A percentile compares a stretch with the other conserved stretches of the same genome.
These are phyloP conservation scores for Diaporthe australafricana DNA, from an alignment of 2,329 filamentous ascomycete species.

Conservation along the genomic window DNA sequence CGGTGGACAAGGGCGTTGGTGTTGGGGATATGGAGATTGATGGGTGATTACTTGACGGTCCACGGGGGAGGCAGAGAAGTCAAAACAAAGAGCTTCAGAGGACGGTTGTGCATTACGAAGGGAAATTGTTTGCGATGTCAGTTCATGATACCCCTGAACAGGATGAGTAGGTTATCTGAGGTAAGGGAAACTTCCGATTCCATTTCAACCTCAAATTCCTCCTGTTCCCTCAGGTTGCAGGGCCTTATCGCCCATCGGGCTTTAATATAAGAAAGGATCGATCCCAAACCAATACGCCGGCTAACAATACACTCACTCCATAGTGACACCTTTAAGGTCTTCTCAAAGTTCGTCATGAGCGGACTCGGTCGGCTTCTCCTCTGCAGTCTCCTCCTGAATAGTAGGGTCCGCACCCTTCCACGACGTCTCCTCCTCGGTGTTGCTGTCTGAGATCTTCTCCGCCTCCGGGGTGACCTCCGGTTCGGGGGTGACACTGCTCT, in stretches of 20 bases:
- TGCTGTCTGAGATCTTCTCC: constrained; percentile 34
- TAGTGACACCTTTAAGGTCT: neutral
- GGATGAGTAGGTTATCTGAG: neutral
- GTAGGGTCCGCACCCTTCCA: constrained; percentile 47
- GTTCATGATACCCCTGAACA: constrained; percentile 31
- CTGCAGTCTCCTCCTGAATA: constrained; percentile 33
- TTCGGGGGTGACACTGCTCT: constrained; percentile 43
- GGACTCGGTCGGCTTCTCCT: constrained; percentile 32
- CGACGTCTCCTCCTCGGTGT: constrained; percentile 41
- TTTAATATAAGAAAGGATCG: constrained; percentile 4
- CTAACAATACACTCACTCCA: constrained; percentile 29
- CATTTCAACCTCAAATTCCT: neutral
- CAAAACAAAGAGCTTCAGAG: too few species aligned
- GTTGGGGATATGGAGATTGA: constrained; percentile 64
- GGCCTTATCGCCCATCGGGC: neutral
- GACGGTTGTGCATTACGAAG: neutral
- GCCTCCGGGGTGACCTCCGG: constrained; percentile 35
- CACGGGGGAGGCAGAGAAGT: constrained; percentile 27
- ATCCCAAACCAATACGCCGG: constrained; percentile 31
- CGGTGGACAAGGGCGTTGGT: constrained; percentile 59
- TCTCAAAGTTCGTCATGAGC: constrained; percentile 36
- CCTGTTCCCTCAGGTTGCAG: neutral
- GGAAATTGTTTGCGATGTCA: neutral
- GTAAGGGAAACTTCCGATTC: constrained; percentile 16
- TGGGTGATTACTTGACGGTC: constrained; percentile 34